Conservation (phyloP, 2,329 filamentous ascomycete species). For the Ceratocystiopsis brevicomis region DNA sequence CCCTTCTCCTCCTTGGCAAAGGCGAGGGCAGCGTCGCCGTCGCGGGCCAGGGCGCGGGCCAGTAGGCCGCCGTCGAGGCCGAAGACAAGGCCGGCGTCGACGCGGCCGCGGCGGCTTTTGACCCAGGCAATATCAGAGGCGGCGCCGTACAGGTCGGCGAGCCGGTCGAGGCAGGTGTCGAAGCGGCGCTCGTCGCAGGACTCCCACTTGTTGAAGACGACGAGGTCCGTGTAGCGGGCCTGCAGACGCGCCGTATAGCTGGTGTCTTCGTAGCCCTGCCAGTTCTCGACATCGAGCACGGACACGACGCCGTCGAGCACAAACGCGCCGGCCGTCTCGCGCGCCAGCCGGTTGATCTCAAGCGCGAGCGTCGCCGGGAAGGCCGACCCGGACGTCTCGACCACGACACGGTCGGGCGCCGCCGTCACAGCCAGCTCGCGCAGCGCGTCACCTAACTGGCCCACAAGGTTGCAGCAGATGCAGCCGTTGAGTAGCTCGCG, state of each 20-base stretch:
- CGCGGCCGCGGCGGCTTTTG: constrained; percentile 65
- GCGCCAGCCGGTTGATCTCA: constrained; percentile 64
- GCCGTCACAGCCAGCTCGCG: constrained; percentile 41
- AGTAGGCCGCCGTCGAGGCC: constrained; percentile 65
- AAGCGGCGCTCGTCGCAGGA: constrained; percentile 50
- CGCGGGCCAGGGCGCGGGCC: constrained; percentile 11
- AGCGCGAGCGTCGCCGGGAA: constrained; percentile 80
- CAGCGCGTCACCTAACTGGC: constrained; percentile 68
- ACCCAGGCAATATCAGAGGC: constrained; percentile 57
- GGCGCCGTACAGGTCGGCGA: constrained; percentile 57
- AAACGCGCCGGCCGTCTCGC: constrained; percentile 48
- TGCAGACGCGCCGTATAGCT: constrained; percentile 78
- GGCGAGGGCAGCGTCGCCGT: constrained; percentile 17
- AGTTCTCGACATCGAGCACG: constrained; percentile 89
- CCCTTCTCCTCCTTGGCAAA: no score
- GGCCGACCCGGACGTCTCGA: constrained; percentile 81
- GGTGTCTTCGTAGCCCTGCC: constrained; percentile 80
- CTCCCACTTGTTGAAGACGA: constrained; percentile 93
- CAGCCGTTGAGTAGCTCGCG: constrained; percentile 90
- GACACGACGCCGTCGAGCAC: constrained; percentile 72
- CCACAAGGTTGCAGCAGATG: constrained; percentile 97
- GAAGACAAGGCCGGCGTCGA: constrained; percentile 63
- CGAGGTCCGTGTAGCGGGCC: constrained; percentile 73
- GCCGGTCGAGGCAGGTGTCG: constrained; percentile 58
- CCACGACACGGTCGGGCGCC: constrained; percentile 65